phyloP scores from a whole-genome alignment of 345 rosid genomes.

The Clausena lansium region DNA sequence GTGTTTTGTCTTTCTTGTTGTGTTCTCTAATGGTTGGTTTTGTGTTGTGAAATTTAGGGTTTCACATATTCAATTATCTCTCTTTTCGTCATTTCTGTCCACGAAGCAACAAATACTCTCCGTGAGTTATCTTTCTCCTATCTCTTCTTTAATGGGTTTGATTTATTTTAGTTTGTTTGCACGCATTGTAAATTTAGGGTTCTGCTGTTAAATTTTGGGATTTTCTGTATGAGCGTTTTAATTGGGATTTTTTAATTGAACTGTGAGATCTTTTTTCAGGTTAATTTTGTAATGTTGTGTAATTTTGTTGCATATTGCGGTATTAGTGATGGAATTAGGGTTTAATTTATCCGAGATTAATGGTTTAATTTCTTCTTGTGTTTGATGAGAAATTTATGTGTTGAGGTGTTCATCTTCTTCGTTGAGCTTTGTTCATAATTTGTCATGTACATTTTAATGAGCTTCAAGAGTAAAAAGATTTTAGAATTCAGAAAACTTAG shows the following conservation, averaged over 20 bases:
- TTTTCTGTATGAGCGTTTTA: neutral
- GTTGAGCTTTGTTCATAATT: neutral
- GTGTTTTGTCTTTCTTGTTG: neutral
- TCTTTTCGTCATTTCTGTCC: slow-evolving; percentile 6
- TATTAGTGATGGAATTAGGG: neutral
- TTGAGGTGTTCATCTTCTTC: neutral
- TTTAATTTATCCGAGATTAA: neutral
- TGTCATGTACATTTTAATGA: neutral
- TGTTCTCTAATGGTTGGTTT: slow-evolving; percentile 36
- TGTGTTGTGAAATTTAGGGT: slow-evolving; percentile 50
- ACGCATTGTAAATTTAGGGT: slow-evolving; percentile 1
- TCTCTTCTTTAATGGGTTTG: slow-evolving; percentile 7
- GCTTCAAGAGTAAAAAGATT: neutral
- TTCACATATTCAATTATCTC: slow-evolving; percentile 15
- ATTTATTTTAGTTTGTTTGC: neutral
- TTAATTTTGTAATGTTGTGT: neutral
- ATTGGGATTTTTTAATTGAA: neutral
- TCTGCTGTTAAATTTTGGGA: neutral
- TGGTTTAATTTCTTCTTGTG: neutral
- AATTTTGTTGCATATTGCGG: neutral
- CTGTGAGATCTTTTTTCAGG: neutral
- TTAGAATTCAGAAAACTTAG: neutral
- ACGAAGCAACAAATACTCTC: slow-evolving; percentile 1
- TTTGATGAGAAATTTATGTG: neutral
- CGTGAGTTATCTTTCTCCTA: slow-evolving; percentile 27